These are phyloP conservation scores for Wickerhamiella spandovensis DNA, from an alignment of 805 yeast genomes.

Conservation along the genomic window DNA sequence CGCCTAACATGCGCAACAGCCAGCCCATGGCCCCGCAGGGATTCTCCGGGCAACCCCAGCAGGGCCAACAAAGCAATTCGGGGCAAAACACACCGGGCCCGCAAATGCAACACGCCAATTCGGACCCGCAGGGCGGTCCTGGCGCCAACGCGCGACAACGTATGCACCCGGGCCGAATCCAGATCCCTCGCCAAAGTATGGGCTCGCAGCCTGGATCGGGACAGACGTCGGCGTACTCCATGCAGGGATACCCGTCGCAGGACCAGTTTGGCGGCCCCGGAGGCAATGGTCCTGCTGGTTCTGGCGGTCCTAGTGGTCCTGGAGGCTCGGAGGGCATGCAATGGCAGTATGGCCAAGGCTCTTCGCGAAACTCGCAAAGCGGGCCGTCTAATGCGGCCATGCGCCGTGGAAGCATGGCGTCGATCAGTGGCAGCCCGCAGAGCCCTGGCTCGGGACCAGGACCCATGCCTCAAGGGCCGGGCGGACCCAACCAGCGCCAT, in stretches of 20 bases:
- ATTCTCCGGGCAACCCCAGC: neutral
- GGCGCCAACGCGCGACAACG: neutral
- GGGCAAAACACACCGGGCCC: neutral
- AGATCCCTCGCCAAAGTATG: neutral
- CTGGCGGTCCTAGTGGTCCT: neutral
- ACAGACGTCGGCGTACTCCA: neutral
- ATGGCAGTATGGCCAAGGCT: neutral
- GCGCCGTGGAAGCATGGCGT: neutral
- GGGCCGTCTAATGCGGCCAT: neutral
- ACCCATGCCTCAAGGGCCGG: neutral
- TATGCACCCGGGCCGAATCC: slow-evolving; percentile 2
- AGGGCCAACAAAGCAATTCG: neutral
- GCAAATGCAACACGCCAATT: neutral
- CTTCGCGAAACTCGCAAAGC: neutral
- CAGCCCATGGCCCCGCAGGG: neutral
- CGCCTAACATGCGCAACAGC: neutral
- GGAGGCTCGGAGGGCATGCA: neutral
- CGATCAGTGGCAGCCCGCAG: neutral
- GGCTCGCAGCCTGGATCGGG: neutral
- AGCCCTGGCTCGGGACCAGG: neutral
- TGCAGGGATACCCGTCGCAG: neutral
- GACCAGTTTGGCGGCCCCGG: neutral
- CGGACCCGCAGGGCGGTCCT: neutral
- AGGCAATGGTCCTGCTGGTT: no score
- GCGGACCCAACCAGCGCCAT: neutral